Evolutionary conservation across 257 asterid species (phyloP).

Genomic region (Ilex aquifolium): DNA sequence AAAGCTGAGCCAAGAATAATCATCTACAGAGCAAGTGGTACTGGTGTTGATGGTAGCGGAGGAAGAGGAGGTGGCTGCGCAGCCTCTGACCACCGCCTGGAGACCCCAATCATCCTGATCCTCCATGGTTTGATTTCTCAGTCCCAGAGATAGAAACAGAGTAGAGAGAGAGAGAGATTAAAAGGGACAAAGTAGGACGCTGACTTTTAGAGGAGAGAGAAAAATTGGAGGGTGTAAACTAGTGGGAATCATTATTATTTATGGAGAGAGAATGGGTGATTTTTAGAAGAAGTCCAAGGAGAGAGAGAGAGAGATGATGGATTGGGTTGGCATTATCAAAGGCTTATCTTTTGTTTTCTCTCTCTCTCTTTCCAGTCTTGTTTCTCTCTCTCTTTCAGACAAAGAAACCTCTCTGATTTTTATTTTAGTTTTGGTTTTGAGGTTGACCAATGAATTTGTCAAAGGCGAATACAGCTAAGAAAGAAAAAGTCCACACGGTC

Average conservation of each 20-base stretch:
- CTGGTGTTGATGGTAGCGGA: slow-evolving; percentile 2
- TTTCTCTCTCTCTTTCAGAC: neutral
- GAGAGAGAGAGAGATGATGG: neutral
- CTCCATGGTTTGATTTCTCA: slow-evolving; percentile 9
- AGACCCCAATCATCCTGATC: slow-evolving; percentile 28
- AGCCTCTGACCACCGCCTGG: slow-evolving; percentile 37
- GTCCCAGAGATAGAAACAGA: neutral
- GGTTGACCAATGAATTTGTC: neutral
- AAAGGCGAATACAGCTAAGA: too few relatives aligned
- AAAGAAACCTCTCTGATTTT: too few relatives aligned
- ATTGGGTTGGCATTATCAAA: too few relatives aligned
- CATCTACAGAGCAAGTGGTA: neutral
- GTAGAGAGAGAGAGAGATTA: neutral
- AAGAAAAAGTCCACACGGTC: too few relatives aligned
- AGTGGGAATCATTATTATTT: too few relatives aligned
- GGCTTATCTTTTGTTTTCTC: too few relatives aligned
- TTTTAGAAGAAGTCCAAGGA: neutral
- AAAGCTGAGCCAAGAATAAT: neutral
- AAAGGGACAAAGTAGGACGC: too few relatives aligned
- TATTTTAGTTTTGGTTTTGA: neutral
- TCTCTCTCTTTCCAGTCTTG: too few relatives aligned
- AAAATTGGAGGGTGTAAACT: slow-evolving; percentile 6
- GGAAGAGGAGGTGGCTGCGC: slow-evolving; percentile 4
- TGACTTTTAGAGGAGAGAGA: neutral
- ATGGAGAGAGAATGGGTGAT: neutral